Evolutionary conservation across 2,329 filamentous ascomycete species (phyloP).

Genomic region (Akanthomyces muscarius): DNA sequence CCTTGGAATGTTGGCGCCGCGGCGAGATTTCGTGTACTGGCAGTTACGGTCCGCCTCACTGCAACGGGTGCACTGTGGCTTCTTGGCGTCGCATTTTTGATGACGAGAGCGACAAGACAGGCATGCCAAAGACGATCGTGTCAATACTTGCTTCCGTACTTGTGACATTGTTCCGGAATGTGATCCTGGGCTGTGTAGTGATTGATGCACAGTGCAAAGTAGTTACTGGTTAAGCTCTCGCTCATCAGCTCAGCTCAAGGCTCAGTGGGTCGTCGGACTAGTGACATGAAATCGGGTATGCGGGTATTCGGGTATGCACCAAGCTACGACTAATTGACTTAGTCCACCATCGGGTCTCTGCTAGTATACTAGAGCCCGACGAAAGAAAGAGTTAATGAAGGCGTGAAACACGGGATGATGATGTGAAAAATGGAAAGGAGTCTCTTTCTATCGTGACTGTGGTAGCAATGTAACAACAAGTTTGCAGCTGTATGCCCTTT

Average conservation of each 20-base stretch:
- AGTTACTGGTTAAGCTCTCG: not conserved
- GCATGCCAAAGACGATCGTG: constrained; percentile 41
- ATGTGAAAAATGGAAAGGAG: too few relatives aligned
- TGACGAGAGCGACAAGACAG: constrained; percentile 48
- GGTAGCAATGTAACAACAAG: not conserved
- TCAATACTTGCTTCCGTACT: constrained; percentile 13
- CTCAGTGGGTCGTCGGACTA: constrained; percentile 6
- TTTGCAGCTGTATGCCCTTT: not conserved
- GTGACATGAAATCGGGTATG: constrained; percentile 11
- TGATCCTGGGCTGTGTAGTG: not conserved
- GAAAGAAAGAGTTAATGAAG: too few relatives aligned
- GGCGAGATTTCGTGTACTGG: constrained; percentile 47
- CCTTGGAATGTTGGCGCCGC: constrained; percentile 33
- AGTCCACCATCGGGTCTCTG: not conserved
- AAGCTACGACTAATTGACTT: not conserved
- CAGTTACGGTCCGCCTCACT: constrained; percentile 40
- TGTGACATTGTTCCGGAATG: not conserved
- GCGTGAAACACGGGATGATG: too few relatives aligned
- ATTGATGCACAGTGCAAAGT: not conserved
- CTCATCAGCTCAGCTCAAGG: not conserved
- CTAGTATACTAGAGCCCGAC: too few relatives aligned
- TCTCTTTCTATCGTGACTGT: too few relatives aligned
- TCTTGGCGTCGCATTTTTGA: constrained; percentile 49
- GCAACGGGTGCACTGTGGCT: constrained; percentile 45
- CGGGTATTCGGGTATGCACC: constrained; percentile 19